phyloP scores from a whole-genome alignment of 2,329 filamentous ascomycete genomes.

The Alternaria solani region DNA sequence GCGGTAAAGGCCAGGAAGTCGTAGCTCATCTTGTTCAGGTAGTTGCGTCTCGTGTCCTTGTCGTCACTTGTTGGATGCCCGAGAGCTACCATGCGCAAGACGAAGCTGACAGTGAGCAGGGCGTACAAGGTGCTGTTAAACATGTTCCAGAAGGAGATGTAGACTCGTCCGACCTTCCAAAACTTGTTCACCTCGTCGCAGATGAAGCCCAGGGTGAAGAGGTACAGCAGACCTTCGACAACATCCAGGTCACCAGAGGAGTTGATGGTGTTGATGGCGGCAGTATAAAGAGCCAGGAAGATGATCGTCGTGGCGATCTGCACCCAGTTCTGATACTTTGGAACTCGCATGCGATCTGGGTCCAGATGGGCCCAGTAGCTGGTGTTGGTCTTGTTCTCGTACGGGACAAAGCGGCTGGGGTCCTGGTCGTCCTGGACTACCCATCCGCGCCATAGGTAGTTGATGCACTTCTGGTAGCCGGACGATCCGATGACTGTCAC shows the following conservation, averaged over 20 bases:
- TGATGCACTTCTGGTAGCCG: slow-evolving; percentile 95
- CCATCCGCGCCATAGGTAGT: slow-evolving; percentile 94
- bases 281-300: slow-evolving; percentile 86
- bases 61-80: slow-evolving; percentile 62
- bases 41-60: slow-evolving; percentile 54
- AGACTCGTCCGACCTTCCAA: slow-evolving; percentile 91
- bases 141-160: slow-evolving; percentile 95
- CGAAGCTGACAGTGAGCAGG: slow-evolving; percentile 78
- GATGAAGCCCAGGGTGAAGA: slow-evolving; percentile 91
- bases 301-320: slow-evolving; percentile 85
- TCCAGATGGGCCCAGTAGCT: slow-evolving; percentile 84
- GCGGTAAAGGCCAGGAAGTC: slow-evolving; percentile 93
- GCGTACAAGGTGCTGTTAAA: slow-evolving; percentile 88
- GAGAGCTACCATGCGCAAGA: slow-evolving; percentile 80
- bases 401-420: slow-evolving; percentile 87
- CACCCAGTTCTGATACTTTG: slow-evolving; percentile 88
- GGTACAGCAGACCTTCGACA: slow-evolving; percentile 83
- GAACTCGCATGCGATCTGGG: slow-evolving; percentile 91
- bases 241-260: slow-evolving; percentile 81
- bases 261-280: slow-evolving; percentile 94
- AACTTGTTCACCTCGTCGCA: slow-evolving; percentile 88
- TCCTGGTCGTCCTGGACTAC: slow-evolving; percentile 94
- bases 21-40: slow-evolving; percentile 84
- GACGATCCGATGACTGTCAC: slow-evolving; percentile 87
- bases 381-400: slow-evolving; percentile 80